phyloP scores from a whole-genome alignment of 192 early-diverging fungal species.

The Linnemannia zychae region DNA sequence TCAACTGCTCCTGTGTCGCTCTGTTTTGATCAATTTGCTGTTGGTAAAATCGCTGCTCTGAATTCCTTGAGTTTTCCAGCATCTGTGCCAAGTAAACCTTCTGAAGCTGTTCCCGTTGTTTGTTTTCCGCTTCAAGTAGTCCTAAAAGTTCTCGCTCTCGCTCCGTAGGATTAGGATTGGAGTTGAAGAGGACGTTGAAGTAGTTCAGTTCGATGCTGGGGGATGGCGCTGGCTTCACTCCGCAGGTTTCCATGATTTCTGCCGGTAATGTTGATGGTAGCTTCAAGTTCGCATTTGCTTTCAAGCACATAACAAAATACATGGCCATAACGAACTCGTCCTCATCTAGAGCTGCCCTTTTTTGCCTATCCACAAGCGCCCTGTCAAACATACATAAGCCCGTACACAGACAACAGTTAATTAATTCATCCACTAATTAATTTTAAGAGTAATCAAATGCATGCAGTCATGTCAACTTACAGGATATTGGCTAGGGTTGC shows the following conservation, averaged over 20 bases:
- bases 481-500: not conserved
- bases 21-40: not conserved
- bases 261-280: not conserved
- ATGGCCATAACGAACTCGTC: not conserved
- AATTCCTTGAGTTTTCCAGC: not conserved
- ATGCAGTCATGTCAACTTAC: not conserved
- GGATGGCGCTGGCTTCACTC: not conserved
- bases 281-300: not conserved
- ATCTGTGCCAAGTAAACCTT: not conserved
- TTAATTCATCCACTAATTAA: not conserved
- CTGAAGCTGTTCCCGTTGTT: not conserved
- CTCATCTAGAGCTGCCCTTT: not conserved
- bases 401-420: not conserved
- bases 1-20: not conserved
- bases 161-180: not conserved
- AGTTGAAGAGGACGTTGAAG: not conserved
- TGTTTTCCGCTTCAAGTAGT: not conserved
- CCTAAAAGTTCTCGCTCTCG: not conserved
- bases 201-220: not conserved
- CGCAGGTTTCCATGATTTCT: not conserved
- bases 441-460: not conserved
- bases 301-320: not conserved
- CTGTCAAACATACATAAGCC: not conserved
- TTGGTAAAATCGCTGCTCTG: not conserved
- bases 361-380: conserved; percentile 6